Conservation (phyloP, 257 asterid genomes). For the Scutellaria baicalensis region DNA sequence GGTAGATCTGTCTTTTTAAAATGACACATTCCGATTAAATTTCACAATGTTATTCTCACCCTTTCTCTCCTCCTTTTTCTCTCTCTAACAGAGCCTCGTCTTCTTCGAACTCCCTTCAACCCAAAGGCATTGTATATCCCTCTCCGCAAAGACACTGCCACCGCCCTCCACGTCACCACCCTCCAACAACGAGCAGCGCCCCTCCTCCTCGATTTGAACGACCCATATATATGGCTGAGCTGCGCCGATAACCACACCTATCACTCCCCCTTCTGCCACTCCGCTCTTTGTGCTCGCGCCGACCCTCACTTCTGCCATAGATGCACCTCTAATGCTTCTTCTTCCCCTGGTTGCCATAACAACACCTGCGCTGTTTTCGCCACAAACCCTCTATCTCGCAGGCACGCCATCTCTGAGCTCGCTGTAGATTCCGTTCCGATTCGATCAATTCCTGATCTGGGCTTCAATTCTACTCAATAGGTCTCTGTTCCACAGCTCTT, state of each 20-base stretch:
- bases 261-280: constrained; percentile 39
- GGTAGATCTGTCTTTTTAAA: no score
- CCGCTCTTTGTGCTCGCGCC: constrained; percentile 31
- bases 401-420: constrained; percentile 24
- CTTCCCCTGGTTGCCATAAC: constrained; percentile 54
- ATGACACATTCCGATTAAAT: no score
- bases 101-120: no score
- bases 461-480: not conserved
- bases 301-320: constrained; percentile 34
- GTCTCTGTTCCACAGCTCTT: no score
- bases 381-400: constrained; percentile 34
- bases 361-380: constrained; percentile 36
- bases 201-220: constrained; percentile 38
- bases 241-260: constrained; percentile 38
- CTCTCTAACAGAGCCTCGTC: no score
- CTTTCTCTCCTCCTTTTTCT: no score
- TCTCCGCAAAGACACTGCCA: not conserved
- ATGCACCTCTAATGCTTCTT: constrained; percentile 7
- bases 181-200: constrained; percentile 27
- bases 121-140: not conserved
- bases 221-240: constrained; percentile 27
- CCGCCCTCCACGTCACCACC: constrained; percentile 8
- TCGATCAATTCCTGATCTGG: not conserved
- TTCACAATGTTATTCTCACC: no score
- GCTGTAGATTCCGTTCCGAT: constrained; percentile 39